Percentiles rank a stretch among this genome's conserved stretches.
These are phyloP conservation scores for Somion occarium DNA, from an alignment of 1,284 basidiomycete genomes.

Conservation along the genomic window DNA sequence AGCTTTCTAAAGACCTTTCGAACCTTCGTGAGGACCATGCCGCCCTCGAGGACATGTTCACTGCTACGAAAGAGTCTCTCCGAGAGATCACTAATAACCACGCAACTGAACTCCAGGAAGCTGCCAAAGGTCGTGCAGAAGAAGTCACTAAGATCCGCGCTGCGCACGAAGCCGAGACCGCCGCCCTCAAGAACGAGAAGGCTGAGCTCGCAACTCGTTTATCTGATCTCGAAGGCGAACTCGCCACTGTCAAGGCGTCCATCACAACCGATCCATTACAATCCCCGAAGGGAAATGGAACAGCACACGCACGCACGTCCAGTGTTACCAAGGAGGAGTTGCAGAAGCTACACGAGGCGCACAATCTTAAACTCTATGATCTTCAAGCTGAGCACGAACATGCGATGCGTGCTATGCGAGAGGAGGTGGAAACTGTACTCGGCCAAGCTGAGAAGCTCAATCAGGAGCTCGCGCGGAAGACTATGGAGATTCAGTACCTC, in stretches of 20 bases:
- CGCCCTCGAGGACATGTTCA: constrained; percentile 54
- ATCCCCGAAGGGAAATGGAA: constrained; percentile 53
- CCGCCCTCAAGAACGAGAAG: constrained; percentile 49
- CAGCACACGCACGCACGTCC: constrained; percentile 37
- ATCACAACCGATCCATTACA: constrained; percentile 41
- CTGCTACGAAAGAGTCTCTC: constrained; percentile 65
- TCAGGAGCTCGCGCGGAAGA: constrained; percentile 59
- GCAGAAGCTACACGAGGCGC: constrained; percentile 71
- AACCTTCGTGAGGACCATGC: constrained; percentile 58
- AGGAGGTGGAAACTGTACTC: constrained; percentile 58
- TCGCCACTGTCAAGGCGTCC: constrained; percentile 57
- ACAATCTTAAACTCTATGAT: constrained; percentile 77
- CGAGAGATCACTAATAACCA: constrained; percentile 66
- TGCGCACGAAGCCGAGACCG: constrained; percentile 55
- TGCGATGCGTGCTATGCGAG: constrained; percentile 48
- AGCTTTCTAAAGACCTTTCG: constrained; percentile 54
- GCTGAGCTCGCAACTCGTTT: constrained; percentile 54
- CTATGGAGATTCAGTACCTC: constrained; percentile 74
- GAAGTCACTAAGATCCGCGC: constrained; percentile 60
- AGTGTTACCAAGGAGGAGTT: constrained; percentile 70
- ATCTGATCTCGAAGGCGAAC: constrained; percentile 71
- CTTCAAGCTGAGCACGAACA: constrained; percentile 69
- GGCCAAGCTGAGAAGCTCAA: constrained; percentile 51
- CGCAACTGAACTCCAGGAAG: constrained; percentile 63
- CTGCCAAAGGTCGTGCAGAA: constrained; percentile 60